Evolutionary conservation across 2,329 filamentous ascomycete genomes (phyloP).

Genomic region (Chaetomium strumarium): DNA sequence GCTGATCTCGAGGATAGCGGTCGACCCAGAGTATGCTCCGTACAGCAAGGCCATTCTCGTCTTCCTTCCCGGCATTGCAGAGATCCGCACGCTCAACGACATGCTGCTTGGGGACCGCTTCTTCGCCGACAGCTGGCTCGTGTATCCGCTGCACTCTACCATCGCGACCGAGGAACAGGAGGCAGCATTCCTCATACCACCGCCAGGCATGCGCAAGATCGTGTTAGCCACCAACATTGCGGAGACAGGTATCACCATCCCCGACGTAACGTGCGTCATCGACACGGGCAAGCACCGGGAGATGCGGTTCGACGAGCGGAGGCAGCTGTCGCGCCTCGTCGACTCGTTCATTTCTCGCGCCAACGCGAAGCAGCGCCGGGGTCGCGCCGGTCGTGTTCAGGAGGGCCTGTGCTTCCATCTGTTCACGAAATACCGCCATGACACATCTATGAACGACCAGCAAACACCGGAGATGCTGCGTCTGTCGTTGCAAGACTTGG

Average conservation of each 20-base stretch:
- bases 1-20: conserved; percentile 70
- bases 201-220: conserved; percentile 78
- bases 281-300: conserved; percentile 96
- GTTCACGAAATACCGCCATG: conserved; percentile 85
- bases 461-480: conserved; percentile 96
- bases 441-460: conserved; percentile 78
- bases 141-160: conserved; percentile 87
- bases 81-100: conserved; percentile 85
- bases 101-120: conserved; percentile 69
- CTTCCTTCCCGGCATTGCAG: conserved; percentile 89
- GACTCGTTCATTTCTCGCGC: conserved; percentile 94
- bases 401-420: conserved; percentile 93
- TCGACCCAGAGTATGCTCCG: conserved; percentile 54
- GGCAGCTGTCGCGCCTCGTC: conserved; percentile 83
- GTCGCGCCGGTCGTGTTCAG: conserved; percentile 91
- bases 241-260: conserved; percentile 97
- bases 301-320: conserved; percentile 91
- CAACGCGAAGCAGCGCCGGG: conserved; percentile 91
- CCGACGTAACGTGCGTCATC: conserved; percentile 93
- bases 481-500: conserved; percentile 86
- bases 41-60: conserved; percentile 92
- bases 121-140: conserved; percentile 72
- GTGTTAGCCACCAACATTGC: conserved; percentile 97
- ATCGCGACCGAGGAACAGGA: conserved; percentile 97
- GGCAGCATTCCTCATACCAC: conserved; percentile 80